These are phyloP conservation scores for Kodamaea kaohsiungensis DNA, from an alignment of 805 yeast species.

Conservation along the genomic window DNA sequence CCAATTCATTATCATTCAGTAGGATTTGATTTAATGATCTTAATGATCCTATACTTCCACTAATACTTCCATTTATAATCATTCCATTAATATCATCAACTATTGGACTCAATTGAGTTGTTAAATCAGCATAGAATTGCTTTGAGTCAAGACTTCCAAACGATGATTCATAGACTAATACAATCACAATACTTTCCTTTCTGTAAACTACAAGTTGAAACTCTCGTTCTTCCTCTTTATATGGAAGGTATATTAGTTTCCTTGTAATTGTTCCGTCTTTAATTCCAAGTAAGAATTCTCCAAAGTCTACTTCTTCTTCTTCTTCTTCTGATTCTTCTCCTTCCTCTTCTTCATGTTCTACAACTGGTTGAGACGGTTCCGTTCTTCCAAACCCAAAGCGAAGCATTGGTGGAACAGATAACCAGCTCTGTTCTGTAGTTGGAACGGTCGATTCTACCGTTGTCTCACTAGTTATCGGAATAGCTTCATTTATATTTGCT, in stretches of 20 bases:
- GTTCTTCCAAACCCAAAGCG: neutral
- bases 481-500: neutral
- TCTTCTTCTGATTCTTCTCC: constrained; percentile 11
- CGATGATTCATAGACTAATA: constrained; percentile 34
- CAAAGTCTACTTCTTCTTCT: constrained; percentile 18
- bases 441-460: neutral
- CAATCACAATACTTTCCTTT: constrained; percentile 22
- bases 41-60: constrained; percentile 27
- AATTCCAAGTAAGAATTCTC: constrained; percentile 29
- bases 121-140: constrained; percentile 25
- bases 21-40: constrained; percentile 19
- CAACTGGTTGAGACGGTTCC: neutral
- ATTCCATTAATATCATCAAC: constrained; percentile 23
- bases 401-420: constrained; percentile 12
- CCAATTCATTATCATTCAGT: constrained; percentile 20
- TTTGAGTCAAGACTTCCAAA: constrained; percentile 20
- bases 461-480: neutral
- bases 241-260: constrained; percentile 27
- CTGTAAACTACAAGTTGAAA: constrained; percentile 33
- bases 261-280: constrained; percentile 12
- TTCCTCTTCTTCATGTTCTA: constrained; percentile 11
- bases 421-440: constrained; percentile 7
- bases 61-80: constrained; percentile 3
- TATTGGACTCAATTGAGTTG: constrained; percentile 18
- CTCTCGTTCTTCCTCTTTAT: constrained; percentile 17